phyloP scores from a whole-genome alignment of 441 rosid species.

The Populus tomentosa region DNA sequence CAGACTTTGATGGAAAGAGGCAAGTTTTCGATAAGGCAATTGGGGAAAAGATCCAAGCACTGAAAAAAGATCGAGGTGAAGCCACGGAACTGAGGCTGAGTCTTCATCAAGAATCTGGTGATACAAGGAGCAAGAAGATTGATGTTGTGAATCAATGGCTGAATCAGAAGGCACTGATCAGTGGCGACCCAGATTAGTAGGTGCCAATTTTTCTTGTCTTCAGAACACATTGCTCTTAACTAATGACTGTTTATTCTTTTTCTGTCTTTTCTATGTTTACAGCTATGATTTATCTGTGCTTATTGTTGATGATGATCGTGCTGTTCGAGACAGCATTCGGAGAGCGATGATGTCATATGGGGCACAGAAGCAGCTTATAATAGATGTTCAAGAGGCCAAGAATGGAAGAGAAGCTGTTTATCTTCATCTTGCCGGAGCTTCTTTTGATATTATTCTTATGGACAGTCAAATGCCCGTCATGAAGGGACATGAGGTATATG shows the following conservation, averaged over 20 bases:
- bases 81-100: background rate
- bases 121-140: background rate
- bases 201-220: background rate
- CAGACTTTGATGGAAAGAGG: background rate
- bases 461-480: background rate
- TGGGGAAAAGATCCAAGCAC: background rate
- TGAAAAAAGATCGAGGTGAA: background rate
- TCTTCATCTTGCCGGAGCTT: background rate
- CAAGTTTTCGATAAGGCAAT: background rate
- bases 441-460: background rate
- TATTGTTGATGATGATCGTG: background rate
- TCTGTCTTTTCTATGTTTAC: background rate
- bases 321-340: background rate
- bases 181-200: background rate
- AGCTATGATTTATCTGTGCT: background rate
- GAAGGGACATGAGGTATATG: background rate
- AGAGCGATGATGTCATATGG: background rate
- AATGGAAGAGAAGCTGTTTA: background rate
- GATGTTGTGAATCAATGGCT: background rate
- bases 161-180: background rate
- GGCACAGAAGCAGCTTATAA: background rate
- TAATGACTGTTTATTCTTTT: background rate
- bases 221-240: background rate
- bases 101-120: background rate
- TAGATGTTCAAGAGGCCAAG: background rate